A percentile compares a stretch with the other conserved stretches of the same genome.
These are phyloP conservation scores for Eutrema heterophyllum DNA, from an alignment of 345 rosid genomes.

Conservation along the genomic window DNA sequence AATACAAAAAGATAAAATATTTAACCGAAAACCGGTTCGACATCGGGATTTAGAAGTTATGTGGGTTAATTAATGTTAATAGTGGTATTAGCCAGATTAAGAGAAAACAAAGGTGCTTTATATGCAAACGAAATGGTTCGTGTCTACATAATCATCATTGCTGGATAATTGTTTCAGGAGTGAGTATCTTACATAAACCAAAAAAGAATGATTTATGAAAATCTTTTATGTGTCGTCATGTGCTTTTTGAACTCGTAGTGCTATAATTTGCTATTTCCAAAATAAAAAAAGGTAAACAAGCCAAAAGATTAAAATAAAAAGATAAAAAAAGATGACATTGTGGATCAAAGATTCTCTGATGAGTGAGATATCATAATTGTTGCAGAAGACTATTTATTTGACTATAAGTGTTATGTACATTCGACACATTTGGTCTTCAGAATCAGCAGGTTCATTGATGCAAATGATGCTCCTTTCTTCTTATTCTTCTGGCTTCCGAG, in stretches of 20 bases:
- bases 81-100: background rate
- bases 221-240: background rate
- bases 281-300: background rate
- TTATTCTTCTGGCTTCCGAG: conserved; percentile 37
- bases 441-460: conserved; percentile 8
- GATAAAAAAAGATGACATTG: background rate
- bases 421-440: conserved; percentile 29
- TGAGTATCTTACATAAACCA: background rate
- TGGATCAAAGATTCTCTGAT: conserved; percentile 2
- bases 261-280: conserved; percentile 2
- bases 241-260: conserved; percentile 1
- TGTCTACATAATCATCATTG: background rate
- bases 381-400: conserved; percentile 16
- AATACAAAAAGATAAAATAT: too few species aligned
- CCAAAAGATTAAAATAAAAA: background rate
- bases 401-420: conserved; percentile 25
- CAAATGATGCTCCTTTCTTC: background rate
- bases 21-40: too few species aligned
- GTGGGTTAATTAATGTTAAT: too few species aligned
- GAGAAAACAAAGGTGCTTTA: background rate
- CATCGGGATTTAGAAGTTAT: too few species aligned
- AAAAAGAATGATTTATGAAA: background rate
- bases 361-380: background rate
- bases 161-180: background rate
- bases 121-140: background rate